Conservation (phyloP, 768 basidiomycete species). For the Tulasnella sp. region DNA sequence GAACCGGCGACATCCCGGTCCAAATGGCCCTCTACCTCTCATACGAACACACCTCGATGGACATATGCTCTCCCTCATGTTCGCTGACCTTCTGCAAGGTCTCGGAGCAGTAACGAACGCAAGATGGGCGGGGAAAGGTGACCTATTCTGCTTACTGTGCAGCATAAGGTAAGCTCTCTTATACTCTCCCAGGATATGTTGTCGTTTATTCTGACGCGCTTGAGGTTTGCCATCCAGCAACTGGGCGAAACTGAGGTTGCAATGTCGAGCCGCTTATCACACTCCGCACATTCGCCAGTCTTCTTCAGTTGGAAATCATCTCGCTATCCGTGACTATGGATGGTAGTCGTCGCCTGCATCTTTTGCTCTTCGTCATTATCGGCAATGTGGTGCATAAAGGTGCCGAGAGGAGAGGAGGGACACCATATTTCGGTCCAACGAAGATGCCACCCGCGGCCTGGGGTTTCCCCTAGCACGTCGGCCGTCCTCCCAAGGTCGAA, state of each 20-base stretch:
- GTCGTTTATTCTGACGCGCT: neutral
- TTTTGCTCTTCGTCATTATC: slow-evolving; percentile 4
- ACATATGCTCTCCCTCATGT: slow-evolving; percentile 16
- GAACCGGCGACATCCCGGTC: neutral
- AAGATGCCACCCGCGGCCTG: neutral
- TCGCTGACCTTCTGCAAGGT: slow-evolving; percentile 19
- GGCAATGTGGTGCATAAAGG: neutral
- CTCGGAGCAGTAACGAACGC: slow-evolving; percentile 4
- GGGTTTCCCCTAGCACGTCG: slow-evolving; percentile 2
- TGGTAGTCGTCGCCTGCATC: slow-evolving; percentile 10
- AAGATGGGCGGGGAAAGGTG: slow-evolving; percentile 4
- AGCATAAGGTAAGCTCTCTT: slow-evolving; percentile 1
- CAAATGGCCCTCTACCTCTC: neutral
- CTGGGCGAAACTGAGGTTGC: slow-evolving; percentile 16
- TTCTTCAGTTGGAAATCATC: slow-evolving; percentile 13
- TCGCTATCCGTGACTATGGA: neutral
- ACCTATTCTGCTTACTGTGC: slow-evolving; percentile 1
- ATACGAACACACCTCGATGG: slow-evolving; percentile 17
- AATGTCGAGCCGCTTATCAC: slow-evolving; percentile 10
- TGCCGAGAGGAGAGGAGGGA: neutral
- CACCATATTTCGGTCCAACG: slow-evolving; percentile 12
- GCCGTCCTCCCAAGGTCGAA: slow-evolving; percentile 3
- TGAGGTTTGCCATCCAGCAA: slow-evolving; percentile 4
- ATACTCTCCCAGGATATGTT: neutral
- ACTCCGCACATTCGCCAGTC: slow-evolving; percentile 14